Percentiles rank a stretch among this genome's conserved stretches.
Evolutionary conservation across 2,329 filamentous ascomycete genomes (phyloP).

Genomic region (Colletotrichum sp.): DNA sequence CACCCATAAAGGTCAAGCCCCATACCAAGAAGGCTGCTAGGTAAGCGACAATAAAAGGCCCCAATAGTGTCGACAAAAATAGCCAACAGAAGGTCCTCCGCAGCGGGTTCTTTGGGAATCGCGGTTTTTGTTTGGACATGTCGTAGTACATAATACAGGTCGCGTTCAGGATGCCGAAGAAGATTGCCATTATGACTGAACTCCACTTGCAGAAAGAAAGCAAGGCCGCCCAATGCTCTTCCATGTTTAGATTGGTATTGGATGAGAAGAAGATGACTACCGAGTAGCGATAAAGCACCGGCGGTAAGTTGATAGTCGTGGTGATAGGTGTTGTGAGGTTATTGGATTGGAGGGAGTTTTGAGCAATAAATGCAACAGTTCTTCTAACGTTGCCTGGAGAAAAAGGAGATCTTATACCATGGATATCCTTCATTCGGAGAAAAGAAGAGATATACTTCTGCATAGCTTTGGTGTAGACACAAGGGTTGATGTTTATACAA

Average conservation of each 20-base stretch:
- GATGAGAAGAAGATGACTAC: background rate
- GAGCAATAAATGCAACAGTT: background rate
- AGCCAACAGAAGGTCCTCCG: background rate
- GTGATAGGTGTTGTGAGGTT: background rate
- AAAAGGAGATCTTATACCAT: rapidly evolving
- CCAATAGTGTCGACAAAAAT: background rate
- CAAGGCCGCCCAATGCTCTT: background rate
- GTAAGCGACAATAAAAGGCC: background rate
- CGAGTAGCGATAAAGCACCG: background rate
- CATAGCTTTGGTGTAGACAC: background rate
- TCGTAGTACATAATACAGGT: background rate
- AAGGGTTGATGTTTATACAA: background rate
- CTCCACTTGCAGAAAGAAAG: background rate
- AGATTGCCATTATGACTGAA: background rate
- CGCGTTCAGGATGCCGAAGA: rapidly evolving
- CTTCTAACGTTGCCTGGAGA: background rate
- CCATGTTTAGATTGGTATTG: background rate
- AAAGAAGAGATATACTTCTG: rapidly evolving
- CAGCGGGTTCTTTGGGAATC: background rate
- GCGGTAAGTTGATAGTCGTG: background rate
- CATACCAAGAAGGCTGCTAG: background rate
- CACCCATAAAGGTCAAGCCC: background rate
- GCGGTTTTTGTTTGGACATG: background rate
- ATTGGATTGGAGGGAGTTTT: background rate
- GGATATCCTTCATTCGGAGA: background rate